Percentiles rank a stretch among this genome's conserved stretches.
Conservation (phyloP, 2,329 filamentous ascomycete species). For the Fusarium keratoplasticum region DNA sequence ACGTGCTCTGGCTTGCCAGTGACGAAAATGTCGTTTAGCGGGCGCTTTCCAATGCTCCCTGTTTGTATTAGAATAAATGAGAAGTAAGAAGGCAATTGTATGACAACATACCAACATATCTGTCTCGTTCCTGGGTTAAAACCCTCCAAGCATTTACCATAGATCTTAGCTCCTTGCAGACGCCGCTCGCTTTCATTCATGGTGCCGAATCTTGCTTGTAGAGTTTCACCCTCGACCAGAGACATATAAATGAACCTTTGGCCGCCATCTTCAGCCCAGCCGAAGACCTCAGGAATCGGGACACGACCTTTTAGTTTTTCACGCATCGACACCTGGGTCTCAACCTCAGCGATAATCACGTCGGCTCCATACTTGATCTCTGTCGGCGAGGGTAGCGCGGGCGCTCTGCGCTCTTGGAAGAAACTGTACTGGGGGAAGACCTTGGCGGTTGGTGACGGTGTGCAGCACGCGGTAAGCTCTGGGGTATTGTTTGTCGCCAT, state of each 20-base stretch:
- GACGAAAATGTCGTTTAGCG: slow-evolving; percentile 49
- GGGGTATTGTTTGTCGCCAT: not conserved
- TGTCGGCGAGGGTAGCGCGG: slow-evolving; percentile 44
- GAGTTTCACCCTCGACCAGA: slow-evolving; percentile 34
- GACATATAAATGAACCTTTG: slow-evolving; percentile 46
- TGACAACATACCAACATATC: slow-evolving; percentile 29
- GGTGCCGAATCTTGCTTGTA: slow-evolving; percentile 32
- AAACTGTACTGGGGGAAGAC: slow-evolving; percentile 28
- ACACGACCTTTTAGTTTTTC: slow-evolving; percentile 41
- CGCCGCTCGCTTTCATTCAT: slow-evolving; percentile 34
- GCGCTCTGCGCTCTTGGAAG: slow-evolving; percentile 34
- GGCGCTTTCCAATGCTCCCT: slow-evolving; percentile 46
- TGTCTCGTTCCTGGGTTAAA: slow-evolving; percentile 22
- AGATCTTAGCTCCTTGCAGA: slow-evolving; percentile 47
- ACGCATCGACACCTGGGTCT: slow-evolving; percentile 45
- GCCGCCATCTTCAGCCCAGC: slow-evolving; percentile 29
- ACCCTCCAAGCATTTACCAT: slow-evolving; percentile 36
- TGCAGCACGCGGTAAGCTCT: not conserved
- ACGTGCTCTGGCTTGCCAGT: slow-evolving; percentile 23
- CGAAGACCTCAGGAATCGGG: slow-evolving; percentile 51
- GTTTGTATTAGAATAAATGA: slow-evolving; percentile 15
- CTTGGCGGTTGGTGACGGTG: not conserved
- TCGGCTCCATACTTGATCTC: slow-evolving; percentile 51
- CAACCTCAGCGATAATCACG: slow-evolving; percentile 44
- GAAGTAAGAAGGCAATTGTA: not conserved